phyloP scores from a whole-genome alignment of 768 basidiomycete genomes.

The Fomitopsis serialis region DNA sequence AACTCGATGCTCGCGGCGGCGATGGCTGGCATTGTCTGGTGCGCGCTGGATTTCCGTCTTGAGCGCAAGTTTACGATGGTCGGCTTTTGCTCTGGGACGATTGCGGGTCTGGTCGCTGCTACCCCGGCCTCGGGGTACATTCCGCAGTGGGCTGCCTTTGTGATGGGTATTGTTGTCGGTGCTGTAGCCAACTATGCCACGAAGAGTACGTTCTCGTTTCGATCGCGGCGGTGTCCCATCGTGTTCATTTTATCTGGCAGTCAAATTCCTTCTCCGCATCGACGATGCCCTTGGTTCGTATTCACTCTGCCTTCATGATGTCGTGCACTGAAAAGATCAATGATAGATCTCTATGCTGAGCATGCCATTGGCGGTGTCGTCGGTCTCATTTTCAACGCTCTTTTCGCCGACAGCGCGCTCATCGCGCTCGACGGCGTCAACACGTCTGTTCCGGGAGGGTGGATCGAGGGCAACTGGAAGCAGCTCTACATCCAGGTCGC shows the following conservation, averaged over 20 bases:
- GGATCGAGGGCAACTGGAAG: constrained; percentile 78
- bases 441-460: constrained; percentile 66
- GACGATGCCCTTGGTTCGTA: constrained; percentile 72
- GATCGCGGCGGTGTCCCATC: background rate
- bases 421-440: constrained; percentile 73
- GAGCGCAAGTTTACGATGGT: constrained; percentile 86
- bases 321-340: background rate
- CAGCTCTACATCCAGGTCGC: constrained; percentile 79
- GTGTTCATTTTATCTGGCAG: constrained; percentile 29
- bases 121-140: constrained; percentile 86
- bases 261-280: constrained; percentile 62
- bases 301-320: background rate
- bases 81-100: constrained; percentile 87
- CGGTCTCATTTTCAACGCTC: constrained; percentile 74
- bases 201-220: constrained; percentile 45
- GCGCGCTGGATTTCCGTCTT: constrained; percentile 69
- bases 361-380: constrained; percentile 84
- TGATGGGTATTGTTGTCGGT: constrained; percentile 72
- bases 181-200: constrained; percentile 80
- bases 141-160: constrained; percentile 69
- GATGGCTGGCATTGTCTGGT: constrained; percentile 81
- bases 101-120: constrained; percentile 84
- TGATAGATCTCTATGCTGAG: constrained; percentile 71
- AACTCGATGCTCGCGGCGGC: constrained; percentile 86
- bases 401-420: constrained; percentile 79